A percentile compares a stretch with the other conserved stretches of the same genome.
Evolutionary conservation across 2,329 filamentous ascomycete genomes (phyloP).

Genomic region (Neocatenulostroma microsporum): DNA sequence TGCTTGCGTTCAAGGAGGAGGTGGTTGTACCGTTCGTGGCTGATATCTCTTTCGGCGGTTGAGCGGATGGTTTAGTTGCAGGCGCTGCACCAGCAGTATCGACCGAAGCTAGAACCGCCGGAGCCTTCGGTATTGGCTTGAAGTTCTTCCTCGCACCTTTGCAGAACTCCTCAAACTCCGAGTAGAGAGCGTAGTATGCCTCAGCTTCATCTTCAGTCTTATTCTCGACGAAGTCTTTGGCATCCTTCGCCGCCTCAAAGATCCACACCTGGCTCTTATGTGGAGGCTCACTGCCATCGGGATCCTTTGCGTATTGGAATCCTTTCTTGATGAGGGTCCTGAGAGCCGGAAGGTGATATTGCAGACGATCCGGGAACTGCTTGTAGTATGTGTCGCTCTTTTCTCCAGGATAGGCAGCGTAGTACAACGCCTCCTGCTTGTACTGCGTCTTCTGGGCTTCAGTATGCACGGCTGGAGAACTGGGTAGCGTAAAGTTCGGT

Average conservation of each 20-base stretch:
- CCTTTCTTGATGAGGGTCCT: conserved; percentile 3
- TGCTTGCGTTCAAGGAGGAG: background rate
- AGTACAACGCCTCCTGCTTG: conserved; percentile 5
- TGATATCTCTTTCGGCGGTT: background rate
- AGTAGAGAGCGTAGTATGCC: conserved; percentile 5
- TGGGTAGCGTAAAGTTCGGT: background rate
- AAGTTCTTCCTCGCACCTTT: conserved; percentile 2
- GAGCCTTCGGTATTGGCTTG: background rate
- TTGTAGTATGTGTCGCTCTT: conserved; percentile 7
- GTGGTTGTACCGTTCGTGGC: background rate
- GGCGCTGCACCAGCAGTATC: background rate
- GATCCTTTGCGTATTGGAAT: background rate
- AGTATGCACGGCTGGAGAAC: too few species aligned
- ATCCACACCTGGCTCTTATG: conserved; percentile 10
- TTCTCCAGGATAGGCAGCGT: conserved; percentile 9
- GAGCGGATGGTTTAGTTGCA: background rate
- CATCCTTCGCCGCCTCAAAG: conserved; percentile 6
- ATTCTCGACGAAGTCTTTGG: conserved; percentile 9
- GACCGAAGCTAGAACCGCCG: background rate
- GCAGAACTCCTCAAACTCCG: conserved; percentile 2
- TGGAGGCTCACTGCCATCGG: background rate
- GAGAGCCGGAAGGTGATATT: background rate
- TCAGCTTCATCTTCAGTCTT: conserved; percentile 1
- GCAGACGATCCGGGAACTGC: conserved; percentile 2
- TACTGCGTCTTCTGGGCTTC: background rate